Evolutionary conservation across 2,329 filamentous ascomycete species (phyloP).

Genomic region (Aspergillus niger): DNA sequence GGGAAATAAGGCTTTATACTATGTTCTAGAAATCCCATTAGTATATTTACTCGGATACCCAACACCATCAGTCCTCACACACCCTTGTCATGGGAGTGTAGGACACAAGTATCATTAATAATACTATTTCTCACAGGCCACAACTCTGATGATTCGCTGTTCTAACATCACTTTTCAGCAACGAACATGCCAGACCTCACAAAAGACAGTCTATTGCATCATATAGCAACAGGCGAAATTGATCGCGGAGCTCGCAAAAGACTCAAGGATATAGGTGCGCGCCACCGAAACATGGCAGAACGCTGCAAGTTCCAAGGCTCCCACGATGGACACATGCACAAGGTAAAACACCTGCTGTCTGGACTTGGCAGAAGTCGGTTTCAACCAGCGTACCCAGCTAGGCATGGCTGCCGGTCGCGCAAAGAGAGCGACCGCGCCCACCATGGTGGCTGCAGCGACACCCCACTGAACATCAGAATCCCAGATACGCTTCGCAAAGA

Average conservation of each 20-base stretch:
- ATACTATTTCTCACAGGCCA: neutral
- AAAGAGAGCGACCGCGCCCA: slow-evolving; percentile 52
- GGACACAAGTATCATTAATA: too few species aligned
- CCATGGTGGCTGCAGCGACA: slow-evolving; percentile 51
- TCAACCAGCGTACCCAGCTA: slow-evolving; percentile 16
- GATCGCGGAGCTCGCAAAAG: slow-evolving; percentile 48
- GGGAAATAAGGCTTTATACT: too few species aligned
- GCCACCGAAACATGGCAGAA: slow-evolving; percentile 61
- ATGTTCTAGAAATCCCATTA: too few species aligned
- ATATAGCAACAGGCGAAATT: slow-evolving; percentile 40
- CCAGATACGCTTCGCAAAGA: slow-evolving; percentile 56
- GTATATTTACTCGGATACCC: too few species aligned
- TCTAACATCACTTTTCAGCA: neutral
- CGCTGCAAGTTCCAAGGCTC: slow-evolving; percentile 50
- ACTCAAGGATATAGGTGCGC: slow-evolving; percentile 55
- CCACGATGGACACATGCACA: slow-evolving; percentile 56
- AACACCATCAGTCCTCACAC: too few species aligned
- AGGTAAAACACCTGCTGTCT: slow-evolving; percentile 56
- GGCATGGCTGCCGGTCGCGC: slow-evolving; percentile 43
- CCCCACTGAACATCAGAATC: slow-evolving; percentile 62
- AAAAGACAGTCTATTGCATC: neutral
- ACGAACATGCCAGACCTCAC: neutral
- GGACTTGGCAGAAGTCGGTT: slow-evolving; percentile 24
- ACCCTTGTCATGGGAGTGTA: too few species aligned
- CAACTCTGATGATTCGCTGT: neutral